phyloP scores from a whole-genome alignment of 371 early-diverging fungal genomes.

The Rhizopus sp. region DNA sequence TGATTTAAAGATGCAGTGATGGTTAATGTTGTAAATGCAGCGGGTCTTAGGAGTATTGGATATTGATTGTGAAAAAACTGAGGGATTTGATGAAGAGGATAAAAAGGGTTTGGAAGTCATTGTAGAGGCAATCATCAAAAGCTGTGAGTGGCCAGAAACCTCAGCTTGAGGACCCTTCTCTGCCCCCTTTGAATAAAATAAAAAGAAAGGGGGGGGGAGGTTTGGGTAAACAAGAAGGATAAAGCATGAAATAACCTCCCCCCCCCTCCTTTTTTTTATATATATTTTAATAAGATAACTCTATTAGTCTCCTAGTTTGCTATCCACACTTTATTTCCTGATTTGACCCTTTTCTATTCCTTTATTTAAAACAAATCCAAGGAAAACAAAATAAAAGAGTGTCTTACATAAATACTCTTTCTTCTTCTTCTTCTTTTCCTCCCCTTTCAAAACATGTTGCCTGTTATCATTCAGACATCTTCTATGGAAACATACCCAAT shows the following conservation, averaged over 20 bases:
- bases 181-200: not conserved
- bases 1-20: not conserved
- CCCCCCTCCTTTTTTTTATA: not conserved
- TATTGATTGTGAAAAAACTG: conserved; percentile 75
- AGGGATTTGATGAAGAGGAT: conserved; percentile 82
- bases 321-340: not conserved
- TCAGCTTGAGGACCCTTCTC: not conserved
- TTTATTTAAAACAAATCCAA: not conserved
- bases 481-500: conserved; percentile 2
- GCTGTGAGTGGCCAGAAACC: conserved; percentile 56
- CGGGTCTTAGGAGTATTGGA: conserved; percentile 82
- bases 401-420: not conserved
- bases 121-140: conserved; percentile 61
- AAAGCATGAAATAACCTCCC: not conserved
- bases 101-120: conserved; percentile 71
- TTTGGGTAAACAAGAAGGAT: not conserved
- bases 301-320: not conserved
- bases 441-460: conserved; percentile 1
- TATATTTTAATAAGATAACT: not conserved
- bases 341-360: not conserved
- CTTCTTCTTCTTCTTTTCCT: conserved; percentile 2
- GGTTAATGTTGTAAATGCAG: conserved; percentile 22
- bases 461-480: conserved; percentile 4
- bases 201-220: not conserved
- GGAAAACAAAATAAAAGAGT: not conserved